Base-by-base conservation (phyloP, 1,284 basidiomycete genomes). In the Puccinia polysora region DNA sequence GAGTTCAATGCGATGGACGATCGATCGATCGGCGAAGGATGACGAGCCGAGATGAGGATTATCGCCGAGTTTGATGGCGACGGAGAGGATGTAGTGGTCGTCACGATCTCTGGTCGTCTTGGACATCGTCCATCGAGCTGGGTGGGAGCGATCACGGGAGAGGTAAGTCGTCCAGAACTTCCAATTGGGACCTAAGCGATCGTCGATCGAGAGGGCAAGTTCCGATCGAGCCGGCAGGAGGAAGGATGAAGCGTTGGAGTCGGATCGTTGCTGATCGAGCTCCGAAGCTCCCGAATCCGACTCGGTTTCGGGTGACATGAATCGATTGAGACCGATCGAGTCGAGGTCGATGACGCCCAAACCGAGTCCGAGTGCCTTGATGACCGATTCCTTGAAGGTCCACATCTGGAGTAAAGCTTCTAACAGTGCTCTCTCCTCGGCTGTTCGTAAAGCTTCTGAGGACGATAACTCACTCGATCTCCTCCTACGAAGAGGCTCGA, bases 351-450 rank as follows among this genome's bases (percentile, higher is more conserved):
- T 50, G n/a, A n/a, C n/a, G 6, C 45, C 40, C 28, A 71, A 36
- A 15, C 68, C 68, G 34, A 40, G 23, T 1, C 68, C 68, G n/a
- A 71, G 45, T 12, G 58, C 68, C 38, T 71, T 71, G 56, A 71
- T 60, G 30, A 71, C 40, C 23, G 68, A 60, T 55, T 71, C 68
- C 38, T 71, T 71, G 43, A 71, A 40, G n/a, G 68, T 71, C 68
- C 68, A 71, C 8, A 71, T 38, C 50, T 71, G 68, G 28, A 71
- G 58, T 53, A 71, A 63, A 3, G 25, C 40, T 43, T 71, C 45
- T 2, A 71, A 25, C 3, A 62, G 32, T 10, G 56, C 20, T 7
- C 38, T 32, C 32, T 60, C 25, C 30, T 36, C 25, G n/a, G n/a
- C n/a, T n/a, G n/a, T n/a, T n/a, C n/a, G n/a, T n/a, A n/a, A n/a